Evolutionary conservation across 2,329 filamentous ascomycete species (phyloP).

Genomic region (Bipolaris zeicola): DNA sequence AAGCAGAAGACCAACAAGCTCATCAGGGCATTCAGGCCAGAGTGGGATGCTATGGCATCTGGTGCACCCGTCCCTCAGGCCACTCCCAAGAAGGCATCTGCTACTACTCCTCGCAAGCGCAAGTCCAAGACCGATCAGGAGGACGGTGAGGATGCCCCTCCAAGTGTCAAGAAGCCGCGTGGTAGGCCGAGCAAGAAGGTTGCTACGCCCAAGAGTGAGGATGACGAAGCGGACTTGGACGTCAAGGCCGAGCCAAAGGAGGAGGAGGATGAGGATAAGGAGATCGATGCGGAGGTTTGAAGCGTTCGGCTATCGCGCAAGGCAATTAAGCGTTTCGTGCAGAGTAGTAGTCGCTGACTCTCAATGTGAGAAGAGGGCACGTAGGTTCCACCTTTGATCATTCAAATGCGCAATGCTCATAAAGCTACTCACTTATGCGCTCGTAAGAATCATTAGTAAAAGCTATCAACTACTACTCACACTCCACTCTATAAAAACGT

Average conservation of each 20-base stretch:
- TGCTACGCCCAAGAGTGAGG: not conserved
- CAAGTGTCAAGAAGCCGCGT: constrained; percentile 11
- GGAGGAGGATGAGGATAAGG: not conserved
- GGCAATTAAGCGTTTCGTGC: not conserved
- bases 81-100: constrained; percentile 8
- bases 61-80: constrained; percentile 4
- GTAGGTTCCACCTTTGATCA: too few relatives aligned
- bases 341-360: not conserved
- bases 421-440: too few relatives aligned
- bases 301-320: not conserved
- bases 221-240: not conserved
- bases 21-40: constrained; percentile 19
- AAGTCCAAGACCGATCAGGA: constrained; percentile 17
- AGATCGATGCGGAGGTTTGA: not conserved
- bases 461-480: too few relatives aligned
- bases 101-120: constrained; percentile 26
- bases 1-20: constrained; percentile 26
- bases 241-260: constrained; percentile 8
- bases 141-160: not conserved
- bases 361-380: not conserved
- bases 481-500: too few relatives aligned
- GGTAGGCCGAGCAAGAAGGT: constrained; percentile 3
- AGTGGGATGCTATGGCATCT: constrained; percentile 21
- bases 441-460: too few relatives aligned
- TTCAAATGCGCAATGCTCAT: too few relatives aligned